These are phyloP conservation scores for Jatropha multifida DNA, from an alignment of 441 rosid genomes.

Conservation along the genomic window DNA sequence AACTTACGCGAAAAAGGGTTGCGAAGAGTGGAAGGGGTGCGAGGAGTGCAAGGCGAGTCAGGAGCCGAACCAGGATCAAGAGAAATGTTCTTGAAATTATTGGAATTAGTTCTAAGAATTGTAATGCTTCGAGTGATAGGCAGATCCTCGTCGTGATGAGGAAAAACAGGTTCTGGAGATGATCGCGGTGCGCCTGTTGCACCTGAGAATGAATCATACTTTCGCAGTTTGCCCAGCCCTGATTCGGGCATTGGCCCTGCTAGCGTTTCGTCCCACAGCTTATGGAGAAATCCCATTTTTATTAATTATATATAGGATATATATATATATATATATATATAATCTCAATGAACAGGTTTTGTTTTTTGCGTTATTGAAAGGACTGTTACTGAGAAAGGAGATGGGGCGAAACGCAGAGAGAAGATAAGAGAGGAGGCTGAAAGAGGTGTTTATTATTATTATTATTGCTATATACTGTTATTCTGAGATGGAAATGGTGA, in stretches of 20 bases:
- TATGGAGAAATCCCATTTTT: conserved; percentile 69
- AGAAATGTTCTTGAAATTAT: conserved; percentile 37
- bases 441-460: conserved; percentile 16
- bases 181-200: conserved; percentile 27
- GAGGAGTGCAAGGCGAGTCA: conserved; percentile 42
- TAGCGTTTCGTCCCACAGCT: conserved; percentile 94
- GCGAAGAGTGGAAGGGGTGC: conserved; percentile 32
- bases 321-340: neutral
- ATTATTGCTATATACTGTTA: neutral
- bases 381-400: conserved; percentile 48
- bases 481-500: conserved; percentile 1
- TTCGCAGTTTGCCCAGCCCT: conserved; percentile 60
- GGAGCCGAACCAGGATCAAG: conserved; percentile 40
- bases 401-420: conserved; percentile 34
- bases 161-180: neutral
- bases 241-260: conserved; percentile 83
- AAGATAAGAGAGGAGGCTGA: conserved; percentile 27
- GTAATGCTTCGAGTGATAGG: conserved; percentile 63
- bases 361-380: neutral
- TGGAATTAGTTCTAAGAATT: conserved; percentile 40
- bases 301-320: neutral
- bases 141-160: conserved; percentile 13
- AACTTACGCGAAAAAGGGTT: no score
- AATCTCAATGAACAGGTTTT: conserved; percentile 32
- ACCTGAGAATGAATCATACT: conserved; percentile 44